Evolutionary conservation across 805 yeast species (phyloP).

Genomic region (Hemisphaericaspora nanyangensis): DNA sequence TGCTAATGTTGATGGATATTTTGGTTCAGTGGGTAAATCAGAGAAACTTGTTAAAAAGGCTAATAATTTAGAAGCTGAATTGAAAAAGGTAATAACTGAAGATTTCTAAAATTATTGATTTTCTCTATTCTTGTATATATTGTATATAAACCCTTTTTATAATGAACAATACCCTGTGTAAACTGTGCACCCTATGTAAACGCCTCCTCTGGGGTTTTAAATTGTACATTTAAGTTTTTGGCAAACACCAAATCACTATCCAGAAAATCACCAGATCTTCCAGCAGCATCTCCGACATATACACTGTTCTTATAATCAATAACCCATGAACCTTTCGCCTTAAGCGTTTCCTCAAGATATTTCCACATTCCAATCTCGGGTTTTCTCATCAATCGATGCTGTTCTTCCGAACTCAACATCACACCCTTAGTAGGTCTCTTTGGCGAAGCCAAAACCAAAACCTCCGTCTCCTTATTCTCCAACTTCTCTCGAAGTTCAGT

Average conservation of each 20-base stretch:
- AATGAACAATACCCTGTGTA: too few species aligned
- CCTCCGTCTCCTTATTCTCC: constrained; percentile 12
- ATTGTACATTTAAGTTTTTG: constrained; percentile 45
- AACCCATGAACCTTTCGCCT: constrained; percentile 10
- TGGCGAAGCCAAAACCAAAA: constrained; percentile 62
- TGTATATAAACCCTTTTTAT: neutral
- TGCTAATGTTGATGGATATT: constrained; percentile 58
- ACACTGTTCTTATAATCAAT: constrained; percentile 46
- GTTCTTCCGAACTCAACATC: constrained; percentile 21
- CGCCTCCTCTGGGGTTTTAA: constrained; percentile 69
- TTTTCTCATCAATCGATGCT: constrained; percentile 53
- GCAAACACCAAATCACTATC: constrained; percentile 79
- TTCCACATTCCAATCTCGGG: constrained; percentile 81
- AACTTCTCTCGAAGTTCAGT: constrained; percentile 19
- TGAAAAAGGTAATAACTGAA: constrained; percentile 18
- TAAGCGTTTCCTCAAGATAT: constrained; percentile 41
- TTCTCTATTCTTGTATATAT: constrained; percentile 1
- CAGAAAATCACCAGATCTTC: constrained; percentile 72
- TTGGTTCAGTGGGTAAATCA: constrained; percentile 58
- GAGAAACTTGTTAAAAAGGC: constrained; percentile 13
- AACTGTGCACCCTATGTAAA: constrained; percentile 29
- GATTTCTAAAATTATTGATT: constrained; percentile 11
- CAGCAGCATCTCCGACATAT: constrained; percentile 97
- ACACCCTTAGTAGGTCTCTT: constrained; percentile 40
- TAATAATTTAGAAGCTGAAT: constrained; percentile 19